These are phyloP conservation scores for Alnus glutinosa DNA, from an alignment of 306 rosid genomes.

Conservation along the genomic window DNA sequence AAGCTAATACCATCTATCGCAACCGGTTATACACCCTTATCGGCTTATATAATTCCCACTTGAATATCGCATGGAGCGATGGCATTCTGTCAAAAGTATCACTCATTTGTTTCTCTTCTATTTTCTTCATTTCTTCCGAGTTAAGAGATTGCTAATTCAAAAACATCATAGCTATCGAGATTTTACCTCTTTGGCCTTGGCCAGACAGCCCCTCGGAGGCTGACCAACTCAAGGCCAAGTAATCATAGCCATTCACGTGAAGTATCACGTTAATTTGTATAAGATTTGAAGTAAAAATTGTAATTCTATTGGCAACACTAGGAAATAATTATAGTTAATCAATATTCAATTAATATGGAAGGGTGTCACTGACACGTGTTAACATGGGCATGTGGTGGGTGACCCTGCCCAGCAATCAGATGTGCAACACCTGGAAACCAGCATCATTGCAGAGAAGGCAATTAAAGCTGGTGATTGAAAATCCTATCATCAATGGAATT, in stretches of 20 bases:
- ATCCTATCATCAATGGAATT: background rate
- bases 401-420: background rate
- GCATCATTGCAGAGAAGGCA: constrained; percentile 15
- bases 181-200: too few relatives aligned
- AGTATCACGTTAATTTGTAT: too few relatives aligned
- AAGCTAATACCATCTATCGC: too few relatives aligned
- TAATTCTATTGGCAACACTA: too few relatives aligned
- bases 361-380: background rate
- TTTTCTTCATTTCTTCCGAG: background rate
- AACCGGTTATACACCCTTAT: too few relatives aligned
- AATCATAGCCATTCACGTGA: too few relatives aligned
- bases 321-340: too few relatives aligned
- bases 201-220: too few relatives aligned
- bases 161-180: background rate
- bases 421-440: background rate
- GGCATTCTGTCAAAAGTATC: too few relatives aligned
- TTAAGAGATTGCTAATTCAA: background rate
- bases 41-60: background rate
- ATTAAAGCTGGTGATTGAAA: constrained; percentile 7
- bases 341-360: background rate
- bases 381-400: background rate
- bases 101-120: too few relatives aligned
- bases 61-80: background rate
- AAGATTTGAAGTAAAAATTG: too few relatives aligned
- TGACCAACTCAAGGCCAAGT: too few relatives aligned